Base-by-base conservation (phyloP, 306 rosid species). In the Dalbergia cochinchinensis region DNA sequence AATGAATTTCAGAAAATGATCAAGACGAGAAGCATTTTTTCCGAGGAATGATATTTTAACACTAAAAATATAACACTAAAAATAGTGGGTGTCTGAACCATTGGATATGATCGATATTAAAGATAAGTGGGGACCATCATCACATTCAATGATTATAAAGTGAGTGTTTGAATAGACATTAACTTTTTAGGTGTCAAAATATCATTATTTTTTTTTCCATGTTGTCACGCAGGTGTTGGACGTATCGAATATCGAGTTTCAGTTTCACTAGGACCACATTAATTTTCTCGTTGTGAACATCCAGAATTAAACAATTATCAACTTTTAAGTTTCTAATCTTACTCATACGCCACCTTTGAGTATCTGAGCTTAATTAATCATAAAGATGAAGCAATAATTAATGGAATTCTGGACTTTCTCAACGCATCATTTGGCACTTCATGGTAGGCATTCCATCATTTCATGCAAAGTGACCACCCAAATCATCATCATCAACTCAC, bases 341-440 rank as follows among this genome's bases (percentile, higher is more conserved):
- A 81, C 75, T 81, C 84, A 74, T 58, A 57, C 44, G 19, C 41
- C 84, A 80, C 75, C 76, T 53, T 15, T 33, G 69, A 73, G 4
- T 54, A 54, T 65, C 5, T 42, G 4, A 13, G 34, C 18, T 65
- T 42, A 80, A 74, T 34, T 16, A 80, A 65, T 60, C 8, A 18
- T 31, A 55, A 80, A 44, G 62, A 65, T 26, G 12, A 3, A 14
- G 18, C 22, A 54, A 55, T 42, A 80, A 73, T 73, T 31, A 73
- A 73, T 73, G 78, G 51, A 64, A 60, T 80, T 31, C 2, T 41
- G 51, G 64, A 64, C 44, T 54, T 65, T 62, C 69, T 54, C 12
- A 42, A 80, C 79, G 65, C 66, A 54, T 73, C 79, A 73, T 65
- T 54, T 54, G 11, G 51, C 74, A 65, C 74, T 58, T 68, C n/a